Evolutionary conservation across 768 basidiomycete genomes (phyloP), one percentile per base, ranked within the genome.

Genomic region (Trametes cubensis): DNA sequence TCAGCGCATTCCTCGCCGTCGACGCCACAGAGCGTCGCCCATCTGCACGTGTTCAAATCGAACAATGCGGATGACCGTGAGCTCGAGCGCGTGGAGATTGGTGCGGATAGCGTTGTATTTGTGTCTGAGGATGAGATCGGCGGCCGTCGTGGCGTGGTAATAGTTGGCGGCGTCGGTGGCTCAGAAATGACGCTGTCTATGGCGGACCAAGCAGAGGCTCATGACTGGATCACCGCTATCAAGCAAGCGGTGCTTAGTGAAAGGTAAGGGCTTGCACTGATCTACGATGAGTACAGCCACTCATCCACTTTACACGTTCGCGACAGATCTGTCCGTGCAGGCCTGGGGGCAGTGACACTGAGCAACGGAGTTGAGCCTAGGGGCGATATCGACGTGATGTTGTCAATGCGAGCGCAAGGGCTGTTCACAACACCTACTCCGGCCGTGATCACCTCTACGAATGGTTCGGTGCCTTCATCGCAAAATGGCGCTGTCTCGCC

Each of bases 381-480:
- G 48, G 90, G 90, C 6, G 90, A 92, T 69, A 83, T 92, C 78
- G 90, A 92, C 70, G 90, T 92, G 49, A 89, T 91, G 83, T 79
- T 92, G 39, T 87, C 88, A 30, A 90, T 92, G 80, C 86, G 86
- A 50, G 79, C 84, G 34, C 88, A 90, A 66, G 85, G 83, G n/a
- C 74, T 85, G 55, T 76, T 79, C 64, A 76, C 77, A 28, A 78
- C 78, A 26, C 72, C 73, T 2, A 42, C 66, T 13, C 48, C 65
- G 25, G 28, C 49, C 23, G 40, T 11, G 34, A 34, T 40, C 17
- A 51, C 45, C 10, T 46, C 60, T 20, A 18, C 48, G 1, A 38
- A 45, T 4, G 3, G 51, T 15, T 51, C 58, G 42, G 15, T 26
- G 38, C 47, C 28, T 2, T 23, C 25, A 7, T 34, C 58, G 50